Evolutionary conservation across 169 alveolate genomes (phyloP), one percentile per base, ranked within the genome.

Genomic region (Eimeria necatrix): DNA sequence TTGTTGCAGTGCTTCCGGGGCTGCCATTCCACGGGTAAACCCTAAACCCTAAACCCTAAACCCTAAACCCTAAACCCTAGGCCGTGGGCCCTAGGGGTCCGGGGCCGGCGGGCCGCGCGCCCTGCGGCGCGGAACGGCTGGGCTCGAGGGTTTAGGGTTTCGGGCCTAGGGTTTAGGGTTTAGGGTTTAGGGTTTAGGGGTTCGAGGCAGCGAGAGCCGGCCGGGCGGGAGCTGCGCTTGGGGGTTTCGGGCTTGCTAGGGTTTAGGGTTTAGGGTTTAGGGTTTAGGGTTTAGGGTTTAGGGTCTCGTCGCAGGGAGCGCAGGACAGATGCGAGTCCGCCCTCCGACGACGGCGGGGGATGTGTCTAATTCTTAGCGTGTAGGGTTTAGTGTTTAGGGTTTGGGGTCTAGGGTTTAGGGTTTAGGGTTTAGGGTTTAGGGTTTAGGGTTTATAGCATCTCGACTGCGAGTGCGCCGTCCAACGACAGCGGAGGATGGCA

Each of bases 381-480:
- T 61, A 10, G 12, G 73, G 14, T 4, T 61, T 24, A 24, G 22
- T 61, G 10, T 18, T 61, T 61, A 6, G 61, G 61, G 61, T 6
- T 6, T 6, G 61, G 6, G 6, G 61, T 12, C 18, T 53, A 12
- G 61, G 61, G 61, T 53, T 6, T 8, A 24, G 32, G 22, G 73
- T 16, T 61, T 61, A 61, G 73, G 73, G 73, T 61, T 61, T 61
- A 61, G 73, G 73, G 73, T 61, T n/a, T n/a, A n/a, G n/a, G n/a
- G n/a, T n/a, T n/a, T n/a, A n/a, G n/a, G n/a, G n/a, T n/a, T n/a
- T n/a, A n/a, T n/a, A n/a, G n/a, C n/a, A n/a, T n/a, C n/a, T n/a
- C n/a, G n/a, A n/a, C n/a, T n/a, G n/a, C n/a, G n/a, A n/a, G n/a
- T n/a, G n/a, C n/a, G n/a, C n/a, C n/a, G n/a, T n/a, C n/a, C n/a